Evolutionary conservation across 2,329 filamentous ascomycete species (phyloP).

Genomic region (Setomelanomma holmii): DNA sequence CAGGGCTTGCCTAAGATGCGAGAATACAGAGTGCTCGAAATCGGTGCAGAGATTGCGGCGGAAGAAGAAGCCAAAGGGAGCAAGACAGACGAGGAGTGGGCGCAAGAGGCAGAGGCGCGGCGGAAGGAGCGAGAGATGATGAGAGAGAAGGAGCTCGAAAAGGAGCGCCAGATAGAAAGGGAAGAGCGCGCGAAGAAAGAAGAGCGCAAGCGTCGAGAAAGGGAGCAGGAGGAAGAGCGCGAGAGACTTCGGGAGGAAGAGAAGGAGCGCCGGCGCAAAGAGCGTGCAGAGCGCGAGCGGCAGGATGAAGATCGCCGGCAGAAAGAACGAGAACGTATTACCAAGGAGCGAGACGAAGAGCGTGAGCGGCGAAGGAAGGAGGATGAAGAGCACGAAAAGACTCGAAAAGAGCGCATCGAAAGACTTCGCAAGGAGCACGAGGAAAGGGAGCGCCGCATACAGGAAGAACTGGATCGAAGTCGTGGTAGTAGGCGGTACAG

Average conservation of each 20-base stretch:
- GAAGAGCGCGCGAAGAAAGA: slow-evolving; percentile 64
- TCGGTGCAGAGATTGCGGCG: slow-evolving; percentile 72
- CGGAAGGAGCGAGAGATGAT: slow-evolving; percentile 67
- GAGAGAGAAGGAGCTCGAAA: slow-evolving; percentile 66
- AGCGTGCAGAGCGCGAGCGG: slow-evolving; percentile 38
- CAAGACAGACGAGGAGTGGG: slow-evolving; percentile 78
- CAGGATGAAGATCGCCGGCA: slow-evolving; percentile 42
- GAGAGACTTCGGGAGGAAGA: slow-evolving; percentile 56
- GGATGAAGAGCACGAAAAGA: slow-evolving; percentile 49
- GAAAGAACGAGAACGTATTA: slow-evolving; percentile 36
- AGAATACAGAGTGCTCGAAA: slow-evolving; percentile 69
- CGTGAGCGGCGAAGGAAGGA: slow-evolving; percentile 56
- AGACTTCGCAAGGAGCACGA: slow-evolving; percentile 43
- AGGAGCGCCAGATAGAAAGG: slow-evolving; percentile 63
- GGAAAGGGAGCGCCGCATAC: slow-evolving; percentile 45
- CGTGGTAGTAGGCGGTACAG: slow-evolving; percentile 51
- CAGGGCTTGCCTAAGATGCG: slow-evolving; percentile 74
- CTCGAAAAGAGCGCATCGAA: slow-evolving; percentile 54
- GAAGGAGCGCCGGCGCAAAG: slow-evolving; percentile 51
- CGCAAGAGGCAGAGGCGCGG: slow-evolving; percentile 68
- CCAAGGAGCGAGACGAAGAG: slow-evolving; percentile 59
- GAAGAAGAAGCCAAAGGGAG: slow-evolving; percentile 70
- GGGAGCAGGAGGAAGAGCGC: slow-evolving; percentile 53
- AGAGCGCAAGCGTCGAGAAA: slow-evolving; percentile 59
- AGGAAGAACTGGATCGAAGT: slow-evolving; percentile 61